phyloP scores from a whole-genome alignment of 331 rosid species.

The Erythrophleum ivorense region DNA sequence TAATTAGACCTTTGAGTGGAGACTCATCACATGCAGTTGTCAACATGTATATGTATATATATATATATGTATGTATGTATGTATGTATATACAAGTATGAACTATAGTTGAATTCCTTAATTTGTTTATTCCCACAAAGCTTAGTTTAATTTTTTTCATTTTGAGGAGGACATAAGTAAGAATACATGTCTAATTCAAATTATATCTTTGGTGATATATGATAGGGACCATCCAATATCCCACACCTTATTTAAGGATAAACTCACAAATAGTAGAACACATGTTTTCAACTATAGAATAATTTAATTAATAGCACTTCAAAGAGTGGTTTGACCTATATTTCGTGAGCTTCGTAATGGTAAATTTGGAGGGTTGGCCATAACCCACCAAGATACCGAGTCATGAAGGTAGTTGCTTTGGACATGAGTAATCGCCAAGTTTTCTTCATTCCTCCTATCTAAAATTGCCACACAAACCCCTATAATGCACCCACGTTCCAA shows the following conservation, averaged over 20 bases:
- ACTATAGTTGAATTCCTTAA: neutral
- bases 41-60: neutral
- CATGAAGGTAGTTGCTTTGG: slow-evolving; percentile 4
- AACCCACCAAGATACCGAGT: slow-evolving; percentile 33
- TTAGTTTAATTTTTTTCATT: neutral
- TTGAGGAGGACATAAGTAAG: neutral
- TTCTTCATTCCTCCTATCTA: slow-evolving; percentile 1
- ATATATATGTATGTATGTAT: too few species aligned
- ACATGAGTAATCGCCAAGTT: slow-evolving; percentile 2
- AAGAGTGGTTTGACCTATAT: slow-evolving; percentile 40
- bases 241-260: slow-evolving; percentile 14
- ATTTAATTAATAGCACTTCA: slow-evolving; percentile 32
- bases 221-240: neutral
- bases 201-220: neutral
- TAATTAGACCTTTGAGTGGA: neutral
- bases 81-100: neutral
- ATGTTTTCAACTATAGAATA: slow-evolving; percentile 39
- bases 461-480: slow-evolving; percentile 14
- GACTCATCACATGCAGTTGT: neutral
- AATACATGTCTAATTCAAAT: neutral
- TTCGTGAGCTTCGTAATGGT: slow-evolving; percentile 6
- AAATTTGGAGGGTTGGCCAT: slow-evolving; percentile 38
- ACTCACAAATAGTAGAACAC: slow-evolving; percentile 11
- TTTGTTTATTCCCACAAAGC: neutral
- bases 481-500: slow-evolving; percentile 12